Evolutionary conservation across 257 asterid species (phyloP), one percentile per base, ranked within the genome.

Genomic region (Solanum bukasovii): DNA sequence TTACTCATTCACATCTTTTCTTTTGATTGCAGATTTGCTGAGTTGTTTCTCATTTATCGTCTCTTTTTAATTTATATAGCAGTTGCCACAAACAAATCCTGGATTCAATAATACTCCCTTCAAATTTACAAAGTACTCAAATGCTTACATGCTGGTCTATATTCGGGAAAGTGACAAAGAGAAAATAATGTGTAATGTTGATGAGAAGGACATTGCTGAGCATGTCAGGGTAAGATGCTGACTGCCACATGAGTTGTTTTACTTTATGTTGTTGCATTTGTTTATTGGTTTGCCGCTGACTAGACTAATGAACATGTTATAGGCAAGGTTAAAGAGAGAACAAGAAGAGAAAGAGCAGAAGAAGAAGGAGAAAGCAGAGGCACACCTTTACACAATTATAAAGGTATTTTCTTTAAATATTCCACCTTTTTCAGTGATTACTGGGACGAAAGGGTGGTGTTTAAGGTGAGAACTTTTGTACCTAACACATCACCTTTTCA

Each of bases 141-240:
- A 97, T 90, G 99, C 99, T 40, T 97, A 97, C 94, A 97, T 97
- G 99, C 99, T 97, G 91, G 99, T 96, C 87, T 97, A 97, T 91
- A 95, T 97, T 89, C 94, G 99, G 89, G 98, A 92, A 89, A 93
- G 96, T 85, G 99, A 97, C 93, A 96, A 95, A 93, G 98, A 95
- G 90, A 96, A 96, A 92, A 97, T 96, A 85, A 94, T 97, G 40
- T 97, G 99, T 88, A 96, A 93, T 87, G 99, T 96, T 88, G 99
- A 93, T 90, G 99, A 97, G 94, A 97, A 95, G 92, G 99, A 97
- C 92, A 94, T 97, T 75, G 99, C 99, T 6, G 98, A 96, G 85
- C 99, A 97, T 91, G 96, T 97, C 67, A 91, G 96, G 95, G 99
- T 97, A 92, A 91, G 86, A 77, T 88, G 59, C 21, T 38, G 59